phyloP scores from a whole-genome alignment of 202 grass and related monocot genomes.

The Bolboschoenoplectus hybrid region DNA sequence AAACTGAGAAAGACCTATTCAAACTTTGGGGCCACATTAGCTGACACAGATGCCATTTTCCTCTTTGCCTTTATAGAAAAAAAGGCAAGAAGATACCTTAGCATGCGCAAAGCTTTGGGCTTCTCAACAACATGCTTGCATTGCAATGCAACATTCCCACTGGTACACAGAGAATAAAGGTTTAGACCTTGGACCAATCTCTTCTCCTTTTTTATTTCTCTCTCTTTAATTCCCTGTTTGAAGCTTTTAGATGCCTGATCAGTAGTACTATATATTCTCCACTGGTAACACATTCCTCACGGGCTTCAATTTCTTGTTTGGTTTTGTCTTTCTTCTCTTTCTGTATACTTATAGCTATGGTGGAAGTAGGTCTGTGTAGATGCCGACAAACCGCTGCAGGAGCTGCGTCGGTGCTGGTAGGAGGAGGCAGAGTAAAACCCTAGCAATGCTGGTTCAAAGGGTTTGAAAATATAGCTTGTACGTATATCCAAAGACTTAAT shows the following conservation, averaged over 20 bases:
- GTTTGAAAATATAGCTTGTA: slow-evolving; percentile 25
- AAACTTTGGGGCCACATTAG: slow-evolving; percentile 32
- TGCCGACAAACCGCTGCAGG: neutral
- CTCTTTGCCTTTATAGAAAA: slow-evolving; percentile 29
- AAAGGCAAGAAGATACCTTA: slow-evolving; percentile 36
- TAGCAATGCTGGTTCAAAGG: slow-evolving; percentile 10
- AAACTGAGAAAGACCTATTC: slow-evolving; percentile 21
- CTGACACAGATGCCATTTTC: slow-evolving; percentile 31
- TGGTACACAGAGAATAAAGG: slow-evolving; percentile 25
- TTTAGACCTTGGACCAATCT: slow-evolving; percentile 27
- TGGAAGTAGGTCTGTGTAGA: neutral
- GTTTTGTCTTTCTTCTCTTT: slow-evolving; percentile 22
- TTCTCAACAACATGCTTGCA: slow-evolving; percentile 35
- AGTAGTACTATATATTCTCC: slow-evolving; percentile 31
- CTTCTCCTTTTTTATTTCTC: neutral
- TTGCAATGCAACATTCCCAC: slow-evolving; percentile 36
- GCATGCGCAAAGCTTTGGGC: slow-evolving; percentile 38
- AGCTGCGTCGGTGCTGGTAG: neutral
- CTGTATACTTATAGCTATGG: slow-evolving; percentile 6
- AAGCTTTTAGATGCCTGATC: neutral
- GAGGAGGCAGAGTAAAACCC: slow-evolving; percentile 3
- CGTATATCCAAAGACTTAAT: slow-evolving; percentile 26
- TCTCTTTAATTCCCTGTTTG: neutral
- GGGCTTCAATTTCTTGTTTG: neutral
- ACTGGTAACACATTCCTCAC: neutral